phyloP scores from a whole-genome alignment of 2,329 filamentous ascomycete species.

The Aspergillus hiratsukae region DNA sequence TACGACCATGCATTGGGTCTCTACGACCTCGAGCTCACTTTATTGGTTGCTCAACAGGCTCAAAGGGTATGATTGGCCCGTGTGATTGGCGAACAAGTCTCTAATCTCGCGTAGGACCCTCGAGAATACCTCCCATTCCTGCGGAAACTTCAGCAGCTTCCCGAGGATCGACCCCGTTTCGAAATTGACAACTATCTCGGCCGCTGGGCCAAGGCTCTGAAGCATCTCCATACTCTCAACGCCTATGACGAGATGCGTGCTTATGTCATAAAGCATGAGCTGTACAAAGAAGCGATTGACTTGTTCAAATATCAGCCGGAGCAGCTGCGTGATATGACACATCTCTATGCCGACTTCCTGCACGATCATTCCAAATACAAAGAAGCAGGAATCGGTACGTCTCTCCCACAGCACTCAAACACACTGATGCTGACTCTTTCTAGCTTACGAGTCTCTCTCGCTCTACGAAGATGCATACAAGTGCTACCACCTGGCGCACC shows the following conservation, averaged over 20 bases:
- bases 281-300: slow-evolving; percentile 73
- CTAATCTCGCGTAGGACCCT: slow-evolving; percentile 59
- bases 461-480: slow-evolving; percentile 71
- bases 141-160: slow-evolving; percentile 73
- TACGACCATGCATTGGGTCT: slow-evolving; percentile 87
- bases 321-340: slow-evolving; percentile 64
- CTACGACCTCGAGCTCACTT: slow-evolving; percentile 83
- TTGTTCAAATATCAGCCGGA: slow-evolving; percentile 77
- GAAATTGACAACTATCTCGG: slow-evolving; percentile 84
- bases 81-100: neutral
- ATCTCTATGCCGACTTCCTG: slow-evolving; percentile 74
- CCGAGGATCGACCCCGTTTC: slow-evolving; percentile 67
- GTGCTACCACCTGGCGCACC: slow-evolving; percentile 77
- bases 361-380: slow-evolving; percentile 70
- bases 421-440: slow-evolving; percentile 5
- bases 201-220: slow-evolving; percentile 70
- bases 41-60: slow-evolving; percentile 90
- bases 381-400: slow-evolving; percentile 69
- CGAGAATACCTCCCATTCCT: slow-evolving; percentile 94
- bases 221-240: slow-evolving; percentile 67
- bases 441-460: slow-evolving; percentile 76
- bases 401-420: neutral
- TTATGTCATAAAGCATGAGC: slow-evolving; percentile 73
- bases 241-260: slow-evolving; percentile 71
- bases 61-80: slow-evolving; percentile 57